Evolutionary conservation across 106 monocot species (phyloP), one percentile per base, ranked within the genome.

Genomic region (Amphibolis antarctica): DNA sequence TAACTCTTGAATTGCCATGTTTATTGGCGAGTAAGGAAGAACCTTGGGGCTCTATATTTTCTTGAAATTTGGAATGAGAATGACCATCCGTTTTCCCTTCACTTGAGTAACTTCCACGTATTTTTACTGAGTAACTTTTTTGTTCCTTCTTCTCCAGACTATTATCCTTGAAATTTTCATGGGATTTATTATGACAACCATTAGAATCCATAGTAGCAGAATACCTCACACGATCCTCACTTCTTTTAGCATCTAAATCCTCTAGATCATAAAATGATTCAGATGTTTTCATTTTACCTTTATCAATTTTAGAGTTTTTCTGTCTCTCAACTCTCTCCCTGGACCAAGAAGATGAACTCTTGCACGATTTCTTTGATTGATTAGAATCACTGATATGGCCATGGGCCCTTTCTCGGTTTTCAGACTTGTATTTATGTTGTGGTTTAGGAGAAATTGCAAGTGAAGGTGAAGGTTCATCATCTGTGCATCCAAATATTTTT

Each of bases 221-320:
- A 55, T 31, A 42, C 43, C 55, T 55, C 29, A 21, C 19, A 47
- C 1, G 31, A 7, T 36, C 36, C 13, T 45, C 70, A 48, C 62
- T 46, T 51, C 71, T 59, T 17, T 19, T 17, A 46, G 69, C 60
- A 52, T n/a, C 44, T 1, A 61, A 51, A 36, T 66, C 77, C 43
- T 69, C 73, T 51, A 55, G 66, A 42, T 55, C 66, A 59, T 12
- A 53, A 46, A 49, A 9, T 20, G 68, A 55, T 69, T 69, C 56
- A 12, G 72, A 70, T 51, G 47, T 58, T 65, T 80, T 79, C 22
- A 29, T 13, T 56, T 73, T 76, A 26, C 42, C 62, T 71, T 59
- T 49, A 67, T 68, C 71, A 51, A 23, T 48, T 31, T 79, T 70
- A 64, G 72, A 62, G 51, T 26, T 66, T 66, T 43, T 62, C 21